phyloP scores from a whole-genome alignment of 2,329 filamentous ascomycete genomes.

The Tolypocladium amazonense region DNA sequence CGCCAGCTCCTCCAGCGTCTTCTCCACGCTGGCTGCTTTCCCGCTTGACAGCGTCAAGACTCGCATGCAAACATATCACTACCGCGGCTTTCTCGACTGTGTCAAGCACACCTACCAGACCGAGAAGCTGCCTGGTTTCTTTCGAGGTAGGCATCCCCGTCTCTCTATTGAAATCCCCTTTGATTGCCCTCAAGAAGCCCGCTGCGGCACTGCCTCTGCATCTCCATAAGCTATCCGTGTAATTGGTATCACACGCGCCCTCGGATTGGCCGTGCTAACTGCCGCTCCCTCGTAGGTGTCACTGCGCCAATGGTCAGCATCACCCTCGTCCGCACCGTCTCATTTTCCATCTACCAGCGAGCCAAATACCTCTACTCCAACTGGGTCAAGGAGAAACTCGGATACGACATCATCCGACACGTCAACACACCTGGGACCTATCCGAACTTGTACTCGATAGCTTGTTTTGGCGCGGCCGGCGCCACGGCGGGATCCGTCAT shows the following conservation, averaged over 20 bases:
- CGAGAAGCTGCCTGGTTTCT: conserved; percentile 68
- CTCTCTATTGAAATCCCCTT: background rate
- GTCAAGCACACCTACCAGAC: conserved; percentile 64
- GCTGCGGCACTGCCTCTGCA: background rate
- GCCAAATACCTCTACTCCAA: conserved; percentile 64
- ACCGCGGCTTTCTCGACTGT: conserved; percentile 63
- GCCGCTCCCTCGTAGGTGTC: conserved; percentile 42
- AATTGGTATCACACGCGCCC: background rate
- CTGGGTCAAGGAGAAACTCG: conserved; percentile 57
- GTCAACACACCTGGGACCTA: conserved; percentile 61
- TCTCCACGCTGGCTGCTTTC: conserved; percentile 73
- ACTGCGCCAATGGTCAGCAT: conserved; percentile 72
- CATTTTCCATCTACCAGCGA: conserved; percentile 70
- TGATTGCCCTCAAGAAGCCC: background rate
- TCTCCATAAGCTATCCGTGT: background rate
- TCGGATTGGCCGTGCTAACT: background rate
- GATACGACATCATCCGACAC: conserved; percentile 60
- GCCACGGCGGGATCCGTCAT: conserved; percentile 72
- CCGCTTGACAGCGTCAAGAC: conserved; percentile 85
- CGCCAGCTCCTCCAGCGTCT: conserved; percentile 64
- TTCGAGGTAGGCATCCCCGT: conserved; percentile 50
- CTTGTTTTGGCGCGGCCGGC: conserved; percentile 68
- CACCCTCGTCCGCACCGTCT: conserved; percentile 66
- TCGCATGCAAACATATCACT: conserved; percentile 80
- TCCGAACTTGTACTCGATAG: conserved; percentile 62